A percentile compares a stretch with the other conserved stretches of the same genome.
Evolutionary conservation across 1,139 yeast species (phyloP).

Genomic region (Barnettozyma hawaiiensis): DNA sequence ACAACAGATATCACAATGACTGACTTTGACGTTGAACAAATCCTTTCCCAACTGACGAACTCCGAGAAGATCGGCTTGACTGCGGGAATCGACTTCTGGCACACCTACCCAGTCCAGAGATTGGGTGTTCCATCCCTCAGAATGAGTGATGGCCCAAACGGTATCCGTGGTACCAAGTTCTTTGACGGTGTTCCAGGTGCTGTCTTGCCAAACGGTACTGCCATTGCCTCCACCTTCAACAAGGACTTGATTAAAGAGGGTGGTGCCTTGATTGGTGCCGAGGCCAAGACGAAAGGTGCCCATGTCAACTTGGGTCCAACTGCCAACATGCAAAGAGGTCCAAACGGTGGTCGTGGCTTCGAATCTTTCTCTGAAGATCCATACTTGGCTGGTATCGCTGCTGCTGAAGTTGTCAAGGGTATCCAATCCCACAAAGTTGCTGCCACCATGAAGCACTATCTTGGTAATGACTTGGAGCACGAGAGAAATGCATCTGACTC

Average conservation of each 20-base stretch:
- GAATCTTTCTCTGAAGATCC: slow-evolving; percentile 64
- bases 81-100: slow-evolving; percentile 53
- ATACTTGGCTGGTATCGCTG: slow-evolving; percentile 45
- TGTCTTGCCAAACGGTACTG: slow-evolving; percentile 46
- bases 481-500: slow-evolving; percentile 46
- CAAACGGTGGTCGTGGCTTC: slow-evolving; percentile 61
- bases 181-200: slow-evolving; percentile 45
- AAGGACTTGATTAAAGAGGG: slow-evolving; percentile 36
- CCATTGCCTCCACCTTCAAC: slow-evolving; percentile 32
- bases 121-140: slow-evolving; percentile 37
- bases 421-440: slow-evolving; percentile 47
- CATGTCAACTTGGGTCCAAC: slow-evolving; percentile 58
- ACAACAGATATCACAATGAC: background rate
- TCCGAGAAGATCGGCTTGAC: slow-evolving; percentile 45
- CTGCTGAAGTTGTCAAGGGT: slow-evolving; percentile 47
- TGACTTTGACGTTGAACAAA: slow-evolving; percentile 39
- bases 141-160: slow-evolving; percentile 50
- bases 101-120: slow-evolving; percentile 45
- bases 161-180: slow-evolving; percentile 47
- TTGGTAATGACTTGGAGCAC: slow-evolving; percentile 56
- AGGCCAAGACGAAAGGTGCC: slow-evolving; percentile 50
- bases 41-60: slow-evolving; percentile 38
- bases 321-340: slow-evolving; percentile 48
- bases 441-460: slow-evolving; percentile 56
- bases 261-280: slow-evolving; percentile 44